Evolutionary conservation across 2,329 filamentous ascomycete species (phyloP).

Genomic region (Celoporthe dispersa): DNA sequence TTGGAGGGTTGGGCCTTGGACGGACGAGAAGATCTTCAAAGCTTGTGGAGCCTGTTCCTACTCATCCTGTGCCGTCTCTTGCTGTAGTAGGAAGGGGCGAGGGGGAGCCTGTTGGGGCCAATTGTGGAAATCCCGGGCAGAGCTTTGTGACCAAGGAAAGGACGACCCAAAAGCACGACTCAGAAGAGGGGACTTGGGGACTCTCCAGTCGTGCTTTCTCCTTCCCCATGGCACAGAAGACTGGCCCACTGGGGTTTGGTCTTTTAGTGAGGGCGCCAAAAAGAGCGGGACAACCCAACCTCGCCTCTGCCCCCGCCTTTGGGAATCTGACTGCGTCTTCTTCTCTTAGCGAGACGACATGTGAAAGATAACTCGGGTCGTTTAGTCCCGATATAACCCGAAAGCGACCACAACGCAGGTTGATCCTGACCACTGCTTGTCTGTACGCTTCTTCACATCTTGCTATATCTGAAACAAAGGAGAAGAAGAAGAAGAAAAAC

Average conservation of each 20-base stretch:
- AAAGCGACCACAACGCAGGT: no score
- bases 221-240: constrained; percentile 18
- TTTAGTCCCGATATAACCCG: background rate
- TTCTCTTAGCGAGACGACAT: background rate
- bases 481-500: background rate
- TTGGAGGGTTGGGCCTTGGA: background rate
- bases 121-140: background rate
- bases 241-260: background rate
- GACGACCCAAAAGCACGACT: constrained; percentile 5
- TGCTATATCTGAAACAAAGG: background rate
- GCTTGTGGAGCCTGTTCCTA: background rate
- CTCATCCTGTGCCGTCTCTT: background rate
- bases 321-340: background rate
- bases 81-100: background rate
- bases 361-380: background rate
- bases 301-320: constrained; percentile 9
- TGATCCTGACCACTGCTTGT: background rate
- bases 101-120: background rate
- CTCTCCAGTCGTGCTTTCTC: background rate
- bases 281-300: background rate
- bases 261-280: background rate
- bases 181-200: background rate
- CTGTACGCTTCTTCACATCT: background rate
- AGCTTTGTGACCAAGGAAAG: background rate
- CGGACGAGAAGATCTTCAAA: background rate